Conservation (phyloP, 2,329 filamentous ascomycete species). For the Aureobasidium sp. region DNA sequence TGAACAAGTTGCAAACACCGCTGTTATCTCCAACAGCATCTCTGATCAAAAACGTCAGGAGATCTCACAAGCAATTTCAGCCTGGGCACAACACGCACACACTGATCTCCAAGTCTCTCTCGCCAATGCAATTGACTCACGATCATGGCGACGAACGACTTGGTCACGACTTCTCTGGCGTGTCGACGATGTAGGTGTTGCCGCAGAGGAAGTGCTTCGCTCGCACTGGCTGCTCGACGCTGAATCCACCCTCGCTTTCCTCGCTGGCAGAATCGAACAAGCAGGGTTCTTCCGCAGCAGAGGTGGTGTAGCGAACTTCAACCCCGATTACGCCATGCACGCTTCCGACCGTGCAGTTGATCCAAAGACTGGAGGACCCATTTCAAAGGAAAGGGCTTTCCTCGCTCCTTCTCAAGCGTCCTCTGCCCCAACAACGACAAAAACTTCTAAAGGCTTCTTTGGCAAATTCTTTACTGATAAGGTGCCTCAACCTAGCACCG, state of each 20-base stretch:
- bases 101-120: conserved; percentile 74
- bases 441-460: conserved; percentile 4
- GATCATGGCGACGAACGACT: conserved; percentile 66
- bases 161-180: conserved; percentile 98
- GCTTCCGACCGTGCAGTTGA: conserved; percentile 2
- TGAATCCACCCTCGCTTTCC: conserved; percentile 73
- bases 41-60: conserved; percentile 35
- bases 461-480: conserved; percentile 1
- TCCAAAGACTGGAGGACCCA: background rate
- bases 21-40: conserved; percentile 27
- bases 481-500: conserved; percentile 14
- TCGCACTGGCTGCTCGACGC: conserved; percentile 69
- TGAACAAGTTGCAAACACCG: conserved; percentile 35
- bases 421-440: conserved; percentile 17
- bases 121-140: conserved; percentile 66
- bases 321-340: conserved; percentile 9
- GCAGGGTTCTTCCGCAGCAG: conserved; percentile 38
- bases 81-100: conserved; percentile 75
- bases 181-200: conserved; percentile 82
- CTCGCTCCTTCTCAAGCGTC: background rate
- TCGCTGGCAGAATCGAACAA: conserved; percentile 67
- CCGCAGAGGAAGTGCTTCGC: conserved; percentile 69
- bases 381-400: conserved; percentile 19
- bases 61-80: conserved; percentile 53
- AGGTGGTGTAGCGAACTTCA: background rate